These are phyloP conservation scores for Endogone sp. DNA, from an alignment of 192 early-diverging fungal genomes.

Conservation along the genomic window DNA sequence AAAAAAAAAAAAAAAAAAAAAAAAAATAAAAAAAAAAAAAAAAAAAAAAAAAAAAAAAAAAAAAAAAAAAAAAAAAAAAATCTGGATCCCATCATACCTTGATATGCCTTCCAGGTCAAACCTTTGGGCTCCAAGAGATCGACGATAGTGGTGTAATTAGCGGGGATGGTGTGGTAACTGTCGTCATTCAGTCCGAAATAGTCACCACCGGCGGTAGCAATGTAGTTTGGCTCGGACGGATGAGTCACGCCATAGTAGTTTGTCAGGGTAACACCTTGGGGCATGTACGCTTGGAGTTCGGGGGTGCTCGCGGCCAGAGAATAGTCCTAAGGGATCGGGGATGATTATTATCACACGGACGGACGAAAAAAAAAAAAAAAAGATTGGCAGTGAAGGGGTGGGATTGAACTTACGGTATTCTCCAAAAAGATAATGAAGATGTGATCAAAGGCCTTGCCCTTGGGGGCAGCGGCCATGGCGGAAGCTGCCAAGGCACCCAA, in stretches of 20 bases:
- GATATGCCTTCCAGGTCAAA: conserved; percentile 27
- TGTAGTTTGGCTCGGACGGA: conserved; percentile 74
- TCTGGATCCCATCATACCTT: too few species aligned
- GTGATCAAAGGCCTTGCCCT: conserved; percentile 22
- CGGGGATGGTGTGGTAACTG: conserved; percentile 34
- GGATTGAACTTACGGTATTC: conserved; percentile 7
- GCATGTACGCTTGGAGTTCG: background rate
- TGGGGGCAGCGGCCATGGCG: background rate
- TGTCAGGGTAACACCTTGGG: conserved; percentile 14
- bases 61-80: too few species aligned
- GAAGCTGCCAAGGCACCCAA: too few species aligned
- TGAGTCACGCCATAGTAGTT: conserved; percentile 34
- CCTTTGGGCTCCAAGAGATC: conserved; percentile 23
- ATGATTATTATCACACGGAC: background rate
- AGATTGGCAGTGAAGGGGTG: background rate
- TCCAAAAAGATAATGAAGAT: conserved; percentile 25
- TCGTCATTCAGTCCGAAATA: conserved; percentile 43
- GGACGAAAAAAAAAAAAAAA: background rate
- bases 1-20: too few species aligned
- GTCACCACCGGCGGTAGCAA: conserved; percentile 50
- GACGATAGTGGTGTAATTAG: conserved; percentile 25
- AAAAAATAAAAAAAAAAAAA: too few species aligned
- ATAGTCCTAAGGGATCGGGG: conserved; percentile 12
- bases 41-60: too few species aligned
- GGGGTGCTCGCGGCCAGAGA: conserved; percentile 5